A percentile compares a stretch with the other conserved stretches of the same genome.
These are phyloP conservation scores for Rhipidocladum racemiflorum DNA, from an alignment of 176 grass and related monocot species.

Conservation along the genomic window DNA sequence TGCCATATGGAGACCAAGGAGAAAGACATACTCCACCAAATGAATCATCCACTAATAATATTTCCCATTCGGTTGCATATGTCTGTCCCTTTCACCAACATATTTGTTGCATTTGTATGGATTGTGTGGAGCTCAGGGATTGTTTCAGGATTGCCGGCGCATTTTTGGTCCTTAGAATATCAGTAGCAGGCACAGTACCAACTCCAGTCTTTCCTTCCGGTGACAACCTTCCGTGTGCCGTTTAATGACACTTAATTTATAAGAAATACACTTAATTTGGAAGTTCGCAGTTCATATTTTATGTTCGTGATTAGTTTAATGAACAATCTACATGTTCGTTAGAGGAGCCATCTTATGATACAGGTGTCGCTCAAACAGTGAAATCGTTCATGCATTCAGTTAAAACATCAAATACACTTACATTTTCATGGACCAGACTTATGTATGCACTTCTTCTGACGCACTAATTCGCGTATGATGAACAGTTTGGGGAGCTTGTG, in stretches of 20 bases:
- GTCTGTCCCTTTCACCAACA: slow-evolving; percentile 21
- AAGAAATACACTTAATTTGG: background rate
- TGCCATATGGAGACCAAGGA: slow-evolving; percentile 48
- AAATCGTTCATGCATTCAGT: background rate
- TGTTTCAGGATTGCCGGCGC: slow-evolving; percentile 43
- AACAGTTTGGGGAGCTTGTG: background rate
- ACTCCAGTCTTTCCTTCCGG: slow-evolving; percentile 8
- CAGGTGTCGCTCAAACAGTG: background rate
- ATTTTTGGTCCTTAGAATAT: background rate
- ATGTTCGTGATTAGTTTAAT: background rate
- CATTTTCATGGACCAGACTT: background rate
- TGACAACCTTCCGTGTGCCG: background rate
- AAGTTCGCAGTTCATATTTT: background rate
- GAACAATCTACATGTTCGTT: background rate
- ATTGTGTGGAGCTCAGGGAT: slow-evolving; percentile 21
- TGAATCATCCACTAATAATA: background rate
- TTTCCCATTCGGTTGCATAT: background rate
- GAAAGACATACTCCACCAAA: slow-evolving; percentile 12
- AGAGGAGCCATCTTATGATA: background rate
- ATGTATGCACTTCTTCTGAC: background rate
- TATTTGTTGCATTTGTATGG: slow-evolving; percentile 36
- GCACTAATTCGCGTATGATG: background rate
- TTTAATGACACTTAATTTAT: too few species aligned
- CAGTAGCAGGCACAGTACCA: background rate
- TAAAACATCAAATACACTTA: background rate